Base-by-base conservation (phyloP, 208 protist species). In the Acanthamoeba polyphaga region DNA sequence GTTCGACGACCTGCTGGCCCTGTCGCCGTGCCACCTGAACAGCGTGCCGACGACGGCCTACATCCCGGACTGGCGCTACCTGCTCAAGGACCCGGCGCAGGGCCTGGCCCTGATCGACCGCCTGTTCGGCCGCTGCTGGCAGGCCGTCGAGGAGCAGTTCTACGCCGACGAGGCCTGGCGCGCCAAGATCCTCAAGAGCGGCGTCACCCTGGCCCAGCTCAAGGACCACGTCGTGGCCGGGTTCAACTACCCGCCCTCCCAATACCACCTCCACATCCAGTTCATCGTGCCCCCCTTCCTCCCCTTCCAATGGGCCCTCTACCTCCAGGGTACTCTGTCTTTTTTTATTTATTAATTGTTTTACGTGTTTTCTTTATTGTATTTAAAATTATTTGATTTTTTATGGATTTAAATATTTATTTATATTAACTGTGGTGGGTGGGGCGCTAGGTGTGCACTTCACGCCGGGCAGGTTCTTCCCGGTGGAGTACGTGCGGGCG, bases 201-300 rank as follows among this genome's bases (percentile, higher is more conserved):
- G 29, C 49, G 13, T 17, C 24, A 43, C 27, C 43, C 24, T 55
- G 12, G 46, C n/a, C 13, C 29, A 68, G 34, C 88, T 95, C n/a
- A 90, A 46, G 66, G 51, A 15, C 60, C 94, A 96, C 80, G 95
- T 98, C 82, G 34, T 93, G 10, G 66, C 85, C 49, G 97, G 98
- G 29, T 98, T 97, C 96, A 98, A 98, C 95, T 98, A 95, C 94
- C 97, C 98, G 5, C 97, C 98, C 2, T 98, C 97, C 38, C 98
- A 98, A 90, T 98, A 98, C 78, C 98, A 98, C 74, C 96, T 98
- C 34, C 97, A 98, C 95, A 24, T 98, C 24, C 97, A 98, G 95
- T 98, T 97, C 95, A 98, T 98, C 76, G 27, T 96, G 38, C 97
- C 97, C 46, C 76, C 96, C 12, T 96, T 98, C 29, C 96, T 98